phyloP scores from a whole-genome alignment of 768 basidiomycete genomes.

The Tephrocybe rancida region DNA sequence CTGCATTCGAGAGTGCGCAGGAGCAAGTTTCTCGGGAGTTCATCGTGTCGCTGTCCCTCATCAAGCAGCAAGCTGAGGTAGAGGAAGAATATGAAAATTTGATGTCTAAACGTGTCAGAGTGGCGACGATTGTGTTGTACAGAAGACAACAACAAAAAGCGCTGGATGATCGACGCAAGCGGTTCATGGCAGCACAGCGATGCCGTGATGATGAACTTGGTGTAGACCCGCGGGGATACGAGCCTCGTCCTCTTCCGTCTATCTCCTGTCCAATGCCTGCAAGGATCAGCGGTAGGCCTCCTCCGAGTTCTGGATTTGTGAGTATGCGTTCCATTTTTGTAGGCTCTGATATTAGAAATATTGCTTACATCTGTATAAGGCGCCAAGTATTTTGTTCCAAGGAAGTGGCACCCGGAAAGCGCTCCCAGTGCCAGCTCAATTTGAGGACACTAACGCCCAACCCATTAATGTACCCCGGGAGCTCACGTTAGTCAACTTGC shows the following conservation, averaged over 20 bases:
- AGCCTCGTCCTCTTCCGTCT: no score
- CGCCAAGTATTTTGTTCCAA: no score
- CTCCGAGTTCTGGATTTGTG: no score
- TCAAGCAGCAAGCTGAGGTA: slow-evolving; percentile 2
- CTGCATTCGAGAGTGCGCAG: slow-evolving; percentile 1
- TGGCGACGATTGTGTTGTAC: not conserved
- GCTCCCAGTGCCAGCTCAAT: no score
- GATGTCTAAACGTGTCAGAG: not conserved
- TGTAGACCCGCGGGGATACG: no score
- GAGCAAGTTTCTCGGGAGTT: not conserved
- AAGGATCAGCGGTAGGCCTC: no score
- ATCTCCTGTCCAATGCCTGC: no score
- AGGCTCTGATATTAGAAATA: no score
- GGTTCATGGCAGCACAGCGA: not conserved
- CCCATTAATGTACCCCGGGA: not conserved
- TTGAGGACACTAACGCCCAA: not conserved
- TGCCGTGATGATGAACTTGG: slow-evolving; percentile 5
- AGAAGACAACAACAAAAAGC: not conserved
- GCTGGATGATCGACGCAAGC: not conserved
- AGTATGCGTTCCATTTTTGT: no score
- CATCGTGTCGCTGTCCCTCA: not conserved
- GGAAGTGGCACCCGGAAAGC: no score
- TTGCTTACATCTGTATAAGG: no score
- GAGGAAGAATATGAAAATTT: not conserved
- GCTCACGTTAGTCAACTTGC: not conserved